A percentile compares a stretch with the other conserved stretches of the same genome.
Evolutionary conservation across 106 monocot genomes (phyloP).

Genomic region (Hemerocallis citrina): DNA sequence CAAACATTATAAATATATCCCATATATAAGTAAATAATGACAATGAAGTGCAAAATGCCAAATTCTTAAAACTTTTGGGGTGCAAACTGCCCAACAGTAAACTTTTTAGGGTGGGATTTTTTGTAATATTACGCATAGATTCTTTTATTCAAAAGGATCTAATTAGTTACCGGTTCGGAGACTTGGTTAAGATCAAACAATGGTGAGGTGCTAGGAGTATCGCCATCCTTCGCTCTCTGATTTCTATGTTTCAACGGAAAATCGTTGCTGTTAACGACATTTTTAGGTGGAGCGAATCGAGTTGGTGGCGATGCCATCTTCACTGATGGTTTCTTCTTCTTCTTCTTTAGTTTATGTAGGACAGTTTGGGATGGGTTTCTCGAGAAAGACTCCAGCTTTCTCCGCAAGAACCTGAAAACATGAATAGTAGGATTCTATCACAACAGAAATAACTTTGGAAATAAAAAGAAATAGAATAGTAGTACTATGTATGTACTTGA

Average conservation of each 20-base stretch:
- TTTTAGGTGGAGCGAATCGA: neutral
- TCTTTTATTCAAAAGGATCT: neutral
- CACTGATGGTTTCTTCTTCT: no score
- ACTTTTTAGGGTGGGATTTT: no score
- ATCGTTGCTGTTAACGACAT: neutral
- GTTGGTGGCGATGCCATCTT: conserved; percentile 2
- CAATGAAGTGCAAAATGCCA: neutral
- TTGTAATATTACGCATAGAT: no score
- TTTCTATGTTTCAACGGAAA: conserved; percentile 10
- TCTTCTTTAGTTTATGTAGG: conserved; percentile 20
- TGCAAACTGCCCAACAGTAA: neutral
- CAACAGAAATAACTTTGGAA: neutral
- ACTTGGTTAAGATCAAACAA: conserved; percentile 58
- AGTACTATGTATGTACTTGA: conserved; percentile 23
- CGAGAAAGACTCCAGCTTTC: conserved; percentile 36
- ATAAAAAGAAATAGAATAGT: neutral
- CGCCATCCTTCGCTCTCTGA: conserved; percentile 20
- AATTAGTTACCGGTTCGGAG: conserved; percentile 32
- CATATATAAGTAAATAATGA: neutral
- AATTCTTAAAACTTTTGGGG: neutral
- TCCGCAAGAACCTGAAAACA: conserved; percentile 38
- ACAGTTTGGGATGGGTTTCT: conserved; percentile 13
- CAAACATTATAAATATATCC: neutral
- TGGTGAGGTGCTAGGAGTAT: conserved; percentile 13
- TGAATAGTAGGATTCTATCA: neutral